Conservation (phyloP, 768 basidiomycete species). For the Trametes cingulata region DNA sequence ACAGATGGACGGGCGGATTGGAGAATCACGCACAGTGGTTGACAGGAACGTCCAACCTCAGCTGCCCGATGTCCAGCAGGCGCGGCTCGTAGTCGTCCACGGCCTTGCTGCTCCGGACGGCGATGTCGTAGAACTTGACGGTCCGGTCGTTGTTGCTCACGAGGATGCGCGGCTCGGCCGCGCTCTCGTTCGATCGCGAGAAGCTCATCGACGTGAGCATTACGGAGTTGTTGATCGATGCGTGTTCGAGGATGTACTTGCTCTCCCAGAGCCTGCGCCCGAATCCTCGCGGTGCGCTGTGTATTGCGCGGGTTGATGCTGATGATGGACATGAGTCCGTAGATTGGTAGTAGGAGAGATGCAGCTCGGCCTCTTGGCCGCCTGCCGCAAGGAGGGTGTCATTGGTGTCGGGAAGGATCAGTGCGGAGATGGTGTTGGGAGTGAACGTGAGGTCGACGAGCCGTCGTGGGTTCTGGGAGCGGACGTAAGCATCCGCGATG, state of each 20-base stretch:
- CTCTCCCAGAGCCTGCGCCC: conserved; percentile 50
- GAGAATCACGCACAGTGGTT: conserved; percentile 68
- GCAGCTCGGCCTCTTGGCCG: conserved; percentile 71
- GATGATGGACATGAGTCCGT: conserved; percentile 7
- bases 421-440: conserved; percentile 64
- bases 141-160: conserved; percentile 87
- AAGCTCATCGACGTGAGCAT: conserved; percentile 62
- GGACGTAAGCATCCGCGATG: not conserved
- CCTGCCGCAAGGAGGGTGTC: conserved; percentile 73
- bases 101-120: conserved; percentile 43
- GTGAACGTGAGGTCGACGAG: conserved; percentile 57
- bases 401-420: conserved; percentile 50
- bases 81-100: conserved; percentile 26
- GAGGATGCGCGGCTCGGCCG: conserved; percentile 72
- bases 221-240: conserved; percentile 85
- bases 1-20: conserved; percentile 13
- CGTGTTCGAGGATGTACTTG: conserved; percentile 48
- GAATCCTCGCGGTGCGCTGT: conserved; percentile 17
- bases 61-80: conserved; percentile 44
- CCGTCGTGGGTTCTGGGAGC: conserved; percentile 37
- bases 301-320: conserved; percentile 5
- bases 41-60: conserved; percentile 67
- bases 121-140: conserved; percentile 79
- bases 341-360: conserved; percentile 53
- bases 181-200: conserved; percentile 59